Percentiles rank a stretch among this genome's conserved stretches.
These are phyloP conservation scores for Cystoisospora suis DNA, from an alignment of 169 alveolate species.

Conservation along the genomic window DNA sequence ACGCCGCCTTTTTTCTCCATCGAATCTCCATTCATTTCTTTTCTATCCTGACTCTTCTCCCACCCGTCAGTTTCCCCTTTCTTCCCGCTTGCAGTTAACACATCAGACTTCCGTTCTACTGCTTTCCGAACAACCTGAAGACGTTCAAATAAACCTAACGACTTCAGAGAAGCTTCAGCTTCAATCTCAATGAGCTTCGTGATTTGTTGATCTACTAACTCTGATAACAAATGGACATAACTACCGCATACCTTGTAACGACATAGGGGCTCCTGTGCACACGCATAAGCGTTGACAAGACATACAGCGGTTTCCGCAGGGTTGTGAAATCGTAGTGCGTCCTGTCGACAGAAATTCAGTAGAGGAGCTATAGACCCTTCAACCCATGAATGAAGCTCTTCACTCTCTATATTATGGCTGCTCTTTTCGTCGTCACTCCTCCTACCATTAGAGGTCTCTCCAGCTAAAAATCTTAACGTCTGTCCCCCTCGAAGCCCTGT, in stretches of 20 bases:
- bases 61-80: neutral
- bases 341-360: conserved; percentile 23
- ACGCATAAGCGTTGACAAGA: conserved; percentile 23
- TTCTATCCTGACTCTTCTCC: neutral
- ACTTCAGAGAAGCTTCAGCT: neutral
- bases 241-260: neutral
- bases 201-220: conserved; percentile 4
- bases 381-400: conserved; percentile 30
- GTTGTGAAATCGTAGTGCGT: conserved; percentile 3
- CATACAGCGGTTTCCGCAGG: conserved; percentile 1
- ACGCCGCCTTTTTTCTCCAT: neutral
- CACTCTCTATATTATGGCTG: too few relatives aligned
- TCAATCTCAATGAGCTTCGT: neutral
- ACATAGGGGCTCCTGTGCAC: conserved; percentile 12
- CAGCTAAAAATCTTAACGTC: too few relatives aligned
- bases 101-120: neutral
- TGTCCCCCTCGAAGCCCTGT: neutral
- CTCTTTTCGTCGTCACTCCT: neutral
- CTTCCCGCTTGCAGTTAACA: neutral
- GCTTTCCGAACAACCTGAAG: conserved; percentile 21
- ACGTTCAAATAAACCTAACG: neutral
- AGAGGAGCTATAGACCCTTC: conserved; percentile 22
- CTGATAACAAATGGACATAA: neutral
- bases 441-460: neutral
- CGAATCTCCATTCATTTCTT: neutral